Percentiles rank a stretch among this genome's conserved stretches.
Evolutionary conservation across 768 basidiomycete species (phyloP).

Genomic region (Galerina sulciceps): DNA sequence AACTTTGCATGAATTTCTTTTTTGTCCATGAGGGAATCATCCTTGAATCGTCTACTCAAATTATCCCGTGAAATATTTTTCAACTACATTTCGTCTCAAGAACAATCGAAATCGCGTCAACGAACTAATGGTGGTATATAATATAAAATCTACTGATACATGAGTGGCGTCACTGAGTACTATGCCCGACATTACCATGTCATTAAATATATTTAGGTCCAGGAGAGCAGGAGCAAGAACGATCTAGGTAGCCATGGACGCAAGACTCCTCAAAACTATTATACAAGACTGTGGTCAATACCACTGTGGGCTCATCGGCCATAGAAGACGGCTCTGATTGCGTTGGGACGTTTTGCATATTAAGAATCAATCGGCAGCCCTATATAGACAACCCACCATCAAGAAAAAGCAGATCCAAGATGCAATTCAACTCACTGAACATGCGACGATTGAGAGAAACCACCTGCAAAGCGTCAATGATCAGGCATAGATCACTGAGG

Average conservation of each 20-base stretch:
- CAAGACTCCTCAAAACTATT: slow-evolving; percentile 5
- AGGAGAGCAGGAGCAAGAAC: too few relatives aligned
- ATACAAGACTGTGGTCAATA: slow-evolving; percentile 17
- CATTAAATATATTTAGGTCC: neutral
- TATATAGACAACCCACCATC: neutral
- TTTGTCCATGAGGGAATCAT: too few relatives aligned
- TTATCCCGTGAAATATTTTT: too few relatives aligned
- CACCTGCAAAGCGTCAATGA: slow-evolving; percentile 19
- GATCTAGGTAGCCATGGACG: neutral
- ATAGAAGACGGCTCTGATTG: slow-evolving; percentile 1
- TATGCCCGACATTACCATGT: neutral
- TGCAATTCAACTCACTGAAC: slow-evolving; percentile 20
- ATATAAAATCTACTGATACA: too few relatives aligned
- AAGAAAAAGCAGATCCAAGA: too few relatives aligned
- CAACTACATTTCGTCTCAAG: too few relatives aligned
- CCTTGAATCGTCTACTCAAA: too few relatives aligned
- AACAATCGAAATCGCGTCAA: too few relatives aligned
- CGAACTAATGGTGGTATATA: too few relatives aligned
- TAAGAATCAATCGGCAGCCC: slow-evolving; percentile 30
- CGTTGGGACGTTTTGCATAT: slow-evolving; percentile 19
- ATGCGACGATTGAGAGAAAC: slow-evolving; percentile 32
- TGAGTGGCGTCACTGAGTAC: too few relatives aligned
- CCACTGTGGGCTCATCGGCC: slow-evolving; percentile 8
- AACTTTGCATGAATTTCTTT: neutral
- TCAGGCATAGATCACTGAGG: neutral